These are phyloP conservation scores for Cytospora chrysosperma DNA, from an alignment of 2,329 filamentous ascomycete species.

Conservation along the genomic window DNA sequence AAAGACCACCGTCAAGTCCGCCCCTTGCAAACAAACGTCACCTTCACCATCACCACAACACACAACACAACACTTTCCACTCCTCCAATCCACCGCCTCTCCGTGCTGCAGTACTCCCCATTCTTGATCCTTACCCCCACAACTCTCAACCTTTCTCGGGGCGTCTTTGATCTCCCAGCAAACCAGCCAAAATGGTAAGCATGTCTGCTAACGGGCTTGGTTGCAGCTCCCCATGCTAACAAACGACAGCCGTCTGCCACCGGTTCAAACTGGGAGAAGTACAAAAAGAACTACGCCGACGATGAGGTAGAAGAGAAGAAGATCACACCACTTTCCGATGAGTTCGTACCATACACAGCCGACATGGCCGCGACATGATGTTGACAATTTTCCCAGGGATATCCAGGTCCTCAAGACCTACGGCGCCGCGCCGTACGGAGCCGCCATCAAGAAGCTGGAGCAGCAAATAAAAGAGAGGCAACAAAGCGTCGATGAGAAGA, in stretches of 20 bases:
- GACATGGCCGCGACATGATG: slow-evolving; percentile 5
- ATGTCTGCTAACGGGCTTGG: slow-evolving; percentile 6
- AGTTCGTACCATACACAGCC: slow-evolving; percentile 44
- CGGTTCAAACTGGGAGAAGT: slow-evolving; percentile 96
- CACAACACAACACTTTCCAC: not conserved
- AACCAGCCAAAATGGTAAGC: slow-evolving; percentile 44
- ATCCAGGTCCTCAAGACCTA: slow-evolving; percentile 99
- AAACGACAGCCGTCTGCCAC: slow-evolving; percentile 83
- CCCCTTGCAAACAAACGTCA: slow-evolving; percentile 11
- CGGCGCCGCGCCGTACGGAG: slow-evolving; percentile 92
- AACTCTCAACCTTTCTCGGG: not conserved
- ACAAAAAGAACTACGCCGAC: slow-evolving; percentile 94
- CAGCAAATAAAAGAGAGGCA: slow-evolving; percentile 99
- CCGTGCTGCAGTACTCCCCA: slow-evolving; percentile 32
- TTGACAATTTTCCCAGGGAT: slow-evolving; percentile 61
- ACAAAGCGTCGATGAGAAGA: slow-evolving; percentile 97
- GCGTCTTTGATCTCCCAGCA: slow-evolving; percentile 15
- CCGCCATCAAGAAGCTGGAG: slow-evolving; percentile 93
- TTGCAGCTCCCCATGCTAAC: slow-evolving; percentile 30
- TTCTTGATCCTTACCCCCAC: slow-evolving; percentile 5
- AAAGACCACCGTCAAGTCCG: slow-evolving; percentile 11
- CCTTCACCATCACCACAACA: slow-evolving; percentile 9
- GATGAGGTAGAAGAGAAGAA: slow-evolving; percentile 99
- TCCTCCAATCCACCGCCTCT: slow-evolving; percentile 28
- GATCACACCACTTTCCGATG: slow-evolving; percentile 94